These are phyloP conservation scores for Paramyrothecium sp. DNA, from an alignment of 2,329 filamentous ascomycete genomes.

Conservation along the genomic window DNA sequence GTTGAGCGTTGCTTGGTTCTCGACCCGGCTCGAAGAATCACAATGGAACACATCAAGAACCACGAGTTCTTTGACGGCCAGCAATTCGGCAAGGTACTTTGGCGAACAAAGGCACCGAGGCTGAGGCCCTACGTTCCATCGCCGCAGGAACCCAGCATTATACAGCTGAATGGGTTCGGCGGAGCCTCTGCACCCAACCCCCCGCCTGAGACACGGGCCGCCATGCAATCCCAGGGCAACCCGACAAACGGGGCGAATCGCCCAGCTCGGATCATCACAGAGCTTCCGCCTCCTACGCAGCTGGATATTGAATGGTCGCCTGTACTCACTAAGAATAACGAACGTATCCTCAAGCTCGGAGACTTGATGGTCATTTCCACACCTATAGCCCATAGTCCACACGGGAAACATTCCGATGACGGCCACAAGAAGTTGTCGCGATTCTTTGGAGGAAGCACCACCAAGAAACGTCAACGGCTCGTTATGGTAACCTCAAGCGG, in stretches of 20 bases:
- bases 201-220: slow-evolving; percentile 23
- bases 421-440: slow-evolving; percentile 85
- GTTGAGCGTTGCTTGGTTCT: slow-evolving; percentile 88
- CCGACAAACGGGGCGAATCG: slow-evolving; percentile 49
- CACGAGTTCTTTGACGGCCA: slow-evolving; percentile 94
- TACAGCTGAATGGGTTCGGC: slow-evolving; percentile 65
- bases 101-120: slow-evolving; percentile 86
- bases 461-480: slow-evolving; percentile 88
- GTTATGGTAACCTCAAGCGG: slow-evolving; percentile 95
- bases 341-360: slow-evolving; percentile 90
- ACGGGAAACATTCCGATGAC: slow-evolving; percentile 69
- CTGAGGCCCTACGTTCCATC: slow-evolving; percentile 82
- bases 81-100: slow-evolving; percentile 77
- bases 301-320: slow-evolving; percentile 98
- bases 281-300: slow-evolving; percentile 93
- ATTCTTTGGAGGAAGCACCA: slow-evolving; percentile 88
- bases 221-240: slow-evolving; percentile 33
- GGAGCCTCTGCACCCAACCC: slow-evolving; percentile 22
- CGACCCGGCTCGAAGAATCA: slow-evolving; percentile 79
- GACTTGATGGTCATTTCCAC: slow-evolving; percentile 84
- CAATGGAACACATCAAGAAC: slow-evolving; percentile 94
- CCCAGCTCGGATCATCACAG: slow-evolving; percentile 83
- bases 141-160: slow-evolving; percentile 68
- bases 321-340: slow-evolving; percentile 84
- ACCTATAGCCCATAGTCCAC: slow-evolving; percentile 72